phyloP scores from a whole-genome alignment of 2,329 filamentous ascomycete species.

The Colletotrichum tabaci region DNA sequence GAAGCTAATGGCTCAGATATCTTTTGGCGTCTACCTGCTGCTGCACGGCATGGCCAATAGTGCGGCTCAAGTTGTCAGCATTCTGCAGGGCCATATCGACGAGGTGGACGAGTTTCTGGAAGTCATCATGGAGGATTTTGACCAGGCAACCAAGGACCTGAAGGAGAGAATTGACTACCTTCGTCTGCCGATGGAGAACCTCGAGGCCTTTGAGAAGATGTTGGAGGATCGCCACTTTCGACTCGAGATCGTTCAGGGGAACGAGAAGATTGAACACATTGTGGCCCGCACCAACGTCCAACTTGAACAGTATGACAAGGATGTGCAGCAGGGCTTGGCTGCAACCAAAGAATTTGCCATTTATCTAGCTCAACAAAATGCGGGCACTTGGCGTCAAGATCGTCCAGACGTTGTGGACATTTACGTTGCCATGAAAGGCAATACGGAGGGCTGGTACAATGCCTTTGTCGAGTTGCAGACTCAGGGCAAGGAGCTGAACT shows the following conservation, averaged over 20 bases:
- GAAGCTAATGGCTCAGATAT: constrained; percentile 93
- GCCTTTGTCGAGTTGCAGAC: constrained; percentile 83
- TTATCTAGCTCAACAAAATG: constrained; percentile 79
- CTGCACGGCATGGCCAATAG: constrained; percentile 90
- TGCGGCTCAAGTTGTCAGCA: constrained; percentile 87
- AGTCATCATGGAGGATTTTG: constrained; percentile 86
- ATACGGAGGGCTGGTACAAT: constrained; percentile 90
- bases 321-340: constrained; percentile 83
- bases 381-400: constrained; percentile 72
- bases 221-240: constrained; percentile 88
- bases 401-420: constrained; percentile 78
- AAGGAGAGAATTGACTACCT: constrained; percentile 84
- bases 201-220: constrained; percentile 87
- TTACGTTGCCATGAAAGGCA: constrained; percentile 91
- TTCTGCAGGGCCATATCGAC: constrained; percentile 92
- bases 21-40: constrained; percentile 92
- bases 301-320: constrained; percentile 83
- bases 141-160: constrained; percentile 84
- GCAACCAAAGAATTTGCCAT: constrained; percentile 82
- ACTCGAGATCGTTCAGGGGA: constrained; percentile 85
- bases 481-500: constrained; percentile 79
- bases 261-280: constrained; percentile 92
- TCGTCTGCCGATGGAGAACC: constrained; percentile 86
- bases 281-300: constrained; percentile 82
- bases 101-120: constrained; percentile 94